Conservation (phyloP, 257 asterid genomes). For the Solanum rostratum region DNA sequence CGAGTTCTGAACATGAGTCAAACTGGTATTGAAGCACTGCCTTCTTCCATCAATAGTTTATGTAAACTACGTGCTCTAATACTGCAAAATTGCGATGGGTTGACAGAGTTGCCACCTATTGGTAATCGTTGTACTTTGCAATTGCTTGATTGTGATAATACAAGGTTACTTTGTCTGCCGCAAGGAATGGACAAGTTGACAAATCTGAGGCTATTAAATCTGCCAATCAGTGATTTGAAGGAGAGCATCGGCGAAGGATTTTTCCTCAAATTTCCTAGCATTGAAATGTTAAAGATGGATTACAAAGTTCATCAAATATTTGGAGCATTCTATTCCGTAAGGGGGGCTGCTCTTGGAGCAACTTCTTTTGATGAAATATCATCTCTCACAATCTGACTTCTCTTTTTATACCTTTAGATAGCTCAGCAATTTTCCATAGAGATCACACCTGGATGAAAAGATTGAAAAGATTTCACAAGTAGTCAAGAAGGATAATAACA, state of each 20-base stretch:
- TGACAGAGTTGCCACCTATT: constrained; percentile 6
- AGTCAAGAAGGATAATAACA: not conserved
- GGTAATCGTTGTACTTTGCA: not conserved
- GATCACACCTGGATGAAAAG: not conserved
- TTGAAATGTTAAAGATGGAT: not conserved
- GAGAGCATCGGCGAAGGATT: not conserved
- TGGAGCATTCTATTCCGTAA: no score
- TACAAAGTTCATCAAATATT: no score
- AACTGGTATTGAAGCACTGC: no score
- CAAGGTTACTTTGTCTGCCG: not conserved
- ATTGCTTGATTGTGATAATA: not conserved
- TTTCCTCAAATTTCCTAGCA: not conserved
- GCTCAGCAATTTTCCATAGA: not conserved
- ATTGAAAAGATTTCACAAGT: not conserved
- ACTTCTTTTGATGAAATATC: not conserved
- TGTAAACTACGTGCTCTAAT: constrained; percentile 8
- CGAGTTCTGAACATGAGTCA: no score
- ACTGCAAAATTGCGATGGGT: not conserved
- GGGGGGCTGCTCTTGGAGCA: not conserved
- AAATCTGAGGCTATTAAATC: not conserved
- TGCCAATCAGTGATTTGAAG: not conserved
- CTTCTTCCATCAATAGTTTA: not conserved
- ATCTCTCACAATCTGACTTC: not conserved
- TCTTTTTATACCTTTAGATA: not conserved
- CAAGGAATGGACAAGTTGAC: constrained; percentile 5